Conservation (phyloP, 208 protist species). For the Trypanosoma theileri region DNA sequence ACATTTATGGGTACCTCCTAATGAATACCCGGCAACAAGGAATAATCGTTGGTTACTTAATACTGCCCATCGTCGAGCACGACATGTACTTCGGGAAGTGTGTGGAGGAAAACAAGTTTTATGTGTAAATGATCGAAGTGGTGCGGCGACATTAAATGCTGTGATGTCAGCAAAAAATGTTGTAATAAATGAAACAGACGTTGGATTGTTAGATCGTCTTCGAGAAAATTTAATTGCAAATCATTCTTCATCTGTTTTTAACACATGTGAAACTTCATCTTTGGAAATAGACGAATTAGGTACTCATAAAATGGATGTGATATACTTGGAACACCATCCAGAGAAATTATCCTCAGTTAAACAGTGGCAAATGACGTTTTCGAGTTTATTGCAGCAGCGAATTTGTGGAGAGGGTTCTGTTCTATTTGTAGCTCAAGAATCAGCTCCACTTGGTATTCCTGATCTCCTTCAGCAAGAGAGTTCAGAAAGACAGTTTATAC, state of each 20-base stretch:
- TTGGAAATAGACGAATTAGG: constrained; percentile 41
- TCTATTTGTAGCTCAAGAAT: constrained; percentile 69
- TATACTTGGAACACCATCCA: constrained; percentile 72
- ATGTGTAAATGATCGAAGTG: constrained; percentile 77
- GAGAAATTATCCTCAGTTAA: constrained; percentile 37
- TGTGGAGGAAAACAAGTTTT: constrained; percentile 65
- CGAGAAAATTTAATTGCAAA: constrained; percentile 75
- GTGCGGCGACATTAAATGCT: constrained; percentile 65
- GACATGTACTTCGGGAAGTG: constrained; percentile 68
- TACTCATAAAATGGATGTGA: constrained; percentile 50
- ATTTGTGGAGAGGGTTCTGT: constrained; percentile 63
- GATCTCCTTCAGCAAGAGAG: constrained; percentile 41
- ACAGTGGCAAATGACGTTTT: constrained; percentile 62
- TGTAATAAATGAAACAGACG: constrained; percentile 55
- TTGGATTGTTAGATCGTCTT: constrained; percentile 41
- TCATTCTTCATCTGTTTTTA: constrained; percentile 60
- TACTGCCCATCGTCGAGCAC: constrained; percentile 62
- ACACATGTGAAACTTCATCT: constrained; percentile 53
- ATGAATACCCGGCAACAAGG: constrained; percentile 35
- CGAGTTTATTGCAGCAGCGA: constrained; percentile 36
- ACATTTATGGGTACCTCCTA: constrained; percentile 54
- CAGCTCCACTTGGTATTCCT: constrained; percentile 56
- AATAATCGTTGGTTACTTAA: constrained; percentile 64
- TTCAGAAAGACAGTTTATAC: constrained; percentile 1
- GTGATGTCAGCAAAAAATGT: constrained; percentile 78